Percentiles rank a stretch among this genome's conserved stretches.
Conservation (phyloP, 331 rosid genomes). For the Acacia concinna region DNA sequence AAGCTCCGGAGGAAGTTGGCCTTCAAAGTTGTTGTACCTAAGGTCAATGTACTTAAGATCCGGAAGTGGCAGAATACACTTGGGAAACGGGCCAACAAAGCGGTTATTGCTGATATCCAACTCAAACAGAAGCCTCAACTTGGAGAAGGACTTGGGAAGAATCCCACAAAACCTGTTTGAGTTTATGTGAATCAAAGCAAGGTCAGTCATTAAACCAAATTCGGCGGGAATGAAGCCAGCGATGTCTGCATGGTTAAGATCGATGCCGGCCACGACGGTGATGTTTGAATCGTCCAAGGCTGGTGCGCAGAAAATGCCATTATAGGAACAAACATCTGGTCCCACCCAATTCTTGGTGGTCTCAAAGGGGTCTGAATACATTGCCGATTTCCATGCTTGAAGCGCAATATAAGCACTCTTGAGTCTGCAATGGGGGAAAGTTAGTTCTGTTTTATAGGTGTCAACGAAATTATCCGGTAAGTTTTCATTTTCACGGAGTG, state of each 20-base stretch:
- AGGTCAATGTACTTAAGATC: conserved; percentile 41
- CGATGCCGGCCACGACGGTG: conserved; percentile 57
- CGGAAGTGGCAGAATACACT: conserved; percentile 26
- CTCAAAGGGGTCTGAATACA: conserved; percentile 48
- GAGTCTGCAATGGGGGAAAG: conserved; percentile 27
- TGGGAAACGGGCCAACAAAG: conserved; percentile 49
- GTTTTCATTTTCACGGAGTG: conserved; percentile 32
- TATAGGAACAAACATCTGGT: conserved; percentile 48
- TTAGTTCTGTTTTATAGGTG: conserved; percentile 3
- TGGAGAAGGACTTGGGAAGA: conserved; percentile 47
- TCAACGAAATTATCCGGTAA: conserved; percentile 35
- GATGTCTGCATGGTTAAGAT: conserved; percentile 62
- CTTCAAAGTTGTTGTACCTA: conserved; percentile 52
- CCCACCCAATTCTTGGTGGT: conserved; percentile 48
- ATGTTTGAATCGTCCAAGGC: conserved; percentile 33
- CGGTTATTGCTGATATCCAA: conserved; percentile 61
- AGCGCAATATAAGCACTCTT: conserved; percentile 52
- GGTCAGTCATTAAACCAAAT: conserved; percentile 47
- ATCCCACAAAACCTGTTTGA: conserved; percentile 63
- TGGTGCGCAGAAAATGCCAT: conserved; percentile 45
- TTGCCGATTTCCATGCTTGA: conserved; percentile 49
- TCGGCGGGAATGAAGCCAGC: conserved; percentile 59
- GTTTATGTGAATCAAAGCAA: conserved; percentile 59
- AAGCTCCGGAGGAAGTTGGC: conserved; percentile 38
- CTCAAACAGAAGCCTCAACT: conserved; percentile 41